phyloP scores from a whole-genome alignment of 306 rosid genomes.

The Elaeagnus macrophylla region DNA sequence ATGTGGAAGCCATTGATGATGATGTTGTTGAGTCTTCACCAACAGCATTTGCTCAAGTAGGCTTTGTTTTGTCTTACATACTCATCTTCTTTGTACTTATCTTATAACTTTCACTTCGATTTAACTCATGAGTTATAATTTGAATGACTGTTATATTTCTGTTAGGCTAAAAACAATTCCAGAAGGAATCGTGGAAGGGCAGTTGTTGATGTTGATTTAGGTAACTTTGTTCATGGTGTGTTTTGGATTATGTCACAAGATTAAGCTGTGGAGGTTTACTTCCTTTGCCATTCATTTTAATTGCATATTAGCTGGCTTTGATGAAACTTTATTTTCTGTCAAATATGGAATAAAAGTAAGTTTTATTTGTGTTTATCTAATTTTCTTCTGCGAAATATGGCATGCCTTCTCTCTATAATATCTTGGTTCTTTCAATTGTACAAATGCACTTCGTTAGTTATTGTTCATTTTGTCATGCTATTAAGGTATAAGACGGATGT shows the following conservation, averaged over 20 bases:
- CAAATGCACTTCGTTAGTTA: too few species aligned
- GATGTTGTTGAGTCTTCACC: slow-evolving; percentile 72
- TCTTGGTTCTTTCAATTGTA: too few species aligned
- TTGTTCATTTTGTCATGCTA: too few species aligned
- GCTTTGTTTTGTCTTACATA: background rate
- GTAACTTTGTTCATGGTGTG: slow-evolving; percentile 30
- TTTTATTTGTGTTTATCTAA: too few species aligned
- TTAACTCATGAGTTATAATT: slow-evolving; percentile 5
- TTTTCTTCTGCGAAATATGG: too few species aligned
- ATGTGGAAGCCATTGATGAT: slow-evolving; percentile 83
- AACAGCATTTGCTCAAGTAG: slow-evolving; percentile 77
- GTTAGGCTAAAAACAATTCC: slow-evolving; percentile 74
- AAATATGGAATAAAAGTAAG: too few species aligned
- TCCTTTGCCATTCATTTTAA: too few species aligned
- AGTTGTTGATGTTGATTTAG: slow-evolving; percentile 73
- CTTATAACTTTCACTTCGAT: background rate
- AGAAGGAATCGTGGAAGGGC: slow-evolving; percentile 52
- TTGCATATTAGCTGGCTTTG: too few species aligned
- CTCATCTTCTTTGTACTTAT: slow-evolving; percentile 4
- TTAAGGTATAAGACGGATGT: too few species aligned
- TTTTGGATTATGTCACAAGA: background rate
- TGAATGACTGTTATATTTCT: background rate
- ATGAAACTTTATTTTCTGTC: too few species aligned
- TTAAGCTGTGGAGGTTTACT: too few species aligned
- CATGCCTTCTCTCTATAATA: too few species aligned